Conservation (phyloP, 768 basidiomycete genomes). For the Lactarius vividus region DNA sequence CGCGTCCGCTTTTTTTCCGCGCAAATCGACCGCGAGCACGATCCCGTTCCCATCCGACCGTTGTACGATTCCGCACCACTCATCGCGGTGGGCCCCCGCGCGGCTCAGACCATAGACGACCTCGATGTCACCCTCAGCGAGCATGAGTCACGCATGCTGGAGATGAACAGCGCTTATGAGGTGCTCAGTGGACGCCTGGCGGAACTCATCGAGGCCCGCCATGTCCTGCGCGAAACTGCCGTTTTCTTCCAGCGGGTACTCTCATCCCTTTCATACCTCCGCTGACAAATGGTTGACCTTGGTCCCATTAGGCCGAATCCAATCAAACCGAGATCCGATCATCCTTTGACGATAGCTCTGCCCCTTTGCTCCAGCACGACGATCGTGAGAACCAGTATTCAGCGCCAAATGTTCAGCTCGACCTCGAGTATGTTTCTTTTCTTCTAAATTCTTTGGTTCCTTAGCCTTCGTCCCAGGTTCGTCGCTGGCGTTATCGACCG, state of each 20-base stretch:
- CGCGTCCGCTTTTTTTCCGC: conserved; percentile 85
- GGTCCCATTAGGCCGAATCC: conserved; percentile 60
- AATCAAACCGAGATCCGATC: conserved; percentile 77
- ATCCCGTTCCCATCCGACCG: conserved; percentile 78
- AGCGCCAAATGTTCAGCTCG: conserved; percentile 58
- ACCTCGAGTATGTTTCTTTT: conserved; percentile 69
- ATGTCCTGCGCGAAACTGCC: conserved; percentile 92
- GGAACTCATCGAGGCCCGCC: conserved; percentile 89
- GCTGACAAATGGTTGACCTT: not conserved
- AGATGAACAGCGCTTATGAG: conserved; percentile 95
- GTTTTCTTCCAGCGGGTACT: conserved; percentile 89
- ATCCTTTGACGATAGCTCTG: conserved; percentile 89
- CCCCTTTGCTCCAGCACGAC: conserved; percentile 88
- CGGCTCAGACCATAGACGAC: conserved; percentile 91
- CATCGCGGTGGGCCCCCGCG: conserved; percentile 87
- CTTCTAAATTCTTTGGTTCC: not conserved
- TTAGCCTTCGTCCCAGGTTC: conserved; percentile 52
- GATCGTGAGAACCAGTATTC: conserved; percentile 69
- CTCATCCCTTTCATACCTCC: not conserved
- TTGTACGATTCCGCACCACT: conserved; percentile 84
- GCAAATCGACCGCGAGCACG: conserved; percentile 85
- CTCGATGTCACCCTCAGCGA: conserved; percentile 83
- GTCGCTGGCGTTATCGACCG: conserved; percentile 97
- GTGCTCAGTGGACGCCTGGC: conserved; percentile 78
- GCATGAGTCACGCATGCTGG: conserved; percentile 76